Evolutionary conservation across 2,329 filamentous ascomycete species (phyloP).

Genomic region (Ilyonectria mors-panacis): DNA sequence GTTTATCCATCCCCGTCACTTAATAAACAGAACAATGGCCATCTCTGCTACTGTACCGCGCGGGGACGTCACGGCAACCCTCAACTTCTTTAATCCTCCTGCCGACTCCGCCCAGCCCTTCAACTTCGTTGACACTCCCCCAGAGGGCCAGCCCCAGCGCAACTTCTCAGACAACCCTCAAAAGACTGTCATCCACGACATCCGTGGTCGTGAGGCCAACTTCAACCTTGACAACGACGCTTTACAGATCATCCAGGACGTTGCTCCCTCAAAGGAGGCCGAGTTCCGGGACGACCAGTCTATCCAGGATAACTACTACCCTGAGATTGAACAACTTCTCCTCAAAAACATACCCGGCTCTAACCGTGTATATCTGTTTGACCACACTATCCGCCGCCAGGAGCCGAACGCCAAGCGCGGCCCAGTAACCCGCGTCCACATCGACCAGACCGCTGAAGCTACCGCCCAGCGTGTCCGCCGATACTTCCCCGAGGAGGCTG

Average conservation of each 20-base stretch:
- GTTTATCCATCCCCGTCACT: neutral
- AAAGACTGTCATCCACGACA: slow-evolving; percentile 76
- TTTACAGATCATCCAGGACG: slow-evolving; percentile 75
- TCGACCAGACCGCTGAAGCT: slow-evolving; percentile 83
- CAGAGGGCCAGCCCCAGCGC: slow-evolving; percentile 71
- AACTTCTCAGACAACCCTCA: slow-evolving; percentile 73
- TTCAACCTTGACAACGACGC: slow-evolving; percentile 82
- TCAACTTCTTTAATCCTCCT: slow-evolving; percentile 77
- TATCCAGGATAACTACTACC: slow-evolving; percentile 84
- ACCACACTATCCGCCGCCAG: slow-evolving; percentile 87
- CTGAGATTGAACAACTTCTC: slow-evolving; percentile 83
- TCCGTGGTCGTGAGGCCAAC: slow-evolving; percentile 77
- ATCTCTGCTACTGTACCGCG: slow-evolving; percentile 62
- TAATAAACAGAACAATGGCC: slow-evolving; percentile 53
- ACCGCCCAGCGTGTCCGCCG: slow-evolving; percentile 76
- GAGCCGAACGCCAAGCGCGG: slow-evolving; percentile 70
- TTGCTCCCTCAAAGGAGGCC: slow-evolving; percentile 64
- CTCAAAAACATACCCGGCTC: slow-evolving; percentile 77
- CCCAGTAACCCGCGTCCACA: slow-evolving; percentile 82
- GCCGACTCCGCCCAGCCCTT: slow-evolving; percentile 72
- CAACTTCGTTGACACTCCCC: slow-evolving; percentile 77
- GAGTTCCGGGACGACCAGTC: slow-evolving; percentile 78
- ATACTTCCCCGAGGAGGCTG: slow-evolving; percentile 79
- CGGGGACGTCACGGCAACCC: slow-evolving; percentile 73
- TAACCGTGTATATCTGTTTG: slow-evolving; percentile 81